Evolutionary conservation across 306 rosid species (phyloP), one percentile per base, ranked within the genome.

Genomic region (Gastrolobium villosum): DNA sequence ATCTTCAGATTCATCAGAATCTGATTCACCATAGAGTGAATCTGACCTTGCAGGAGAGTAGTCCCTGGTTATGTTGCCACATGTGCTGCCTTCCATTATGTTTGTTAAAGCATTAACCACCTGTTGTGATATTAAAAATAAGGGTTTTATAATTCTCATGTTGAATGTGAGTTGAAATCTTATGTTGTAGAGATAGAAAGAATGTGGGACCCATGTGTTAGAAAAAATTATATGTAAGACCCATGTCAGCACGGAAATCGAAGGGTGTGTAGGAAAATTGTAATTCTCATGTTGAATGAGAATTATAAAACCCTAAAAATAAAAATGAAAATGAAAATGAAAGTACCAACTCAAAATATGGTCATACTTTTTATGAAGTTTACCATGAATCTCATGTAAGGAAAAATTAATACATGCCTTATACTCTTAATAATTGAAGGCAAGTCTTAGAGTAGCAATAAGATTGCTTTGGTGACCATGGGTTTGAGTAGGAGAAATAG

Each of bases 31-130:
- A 52, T 65, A n/a, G 5, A 50, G 79, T 71, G 90, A 85, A 34
- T 74, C 85, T 49, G 96, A 86, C 49, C 84, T 82, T 57, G 84
- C 68, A 9, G 90, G 89, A 2, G 90, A 89, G 63, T 66, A 61
- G 43, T 82, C 89, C 15, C 66, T 78, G 2, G 28, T 60, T 34
- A 39, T 69, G 43, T 39, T 74, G 49, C 20, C 72, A 63, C 93
- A 83, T 41, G 72, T 40, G 49, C 77, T 55, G 5, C 89, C 88
- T 46, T 86, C 88, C 6, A 79, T 72, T 28, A 90, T 82, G 44
- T 36, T 48, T 13, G 56, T 70, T 32, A 94, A 78, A 72, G 81
- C 89, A 55, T 83, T 50, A 7, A 90, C 91, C 59, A 92, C 85
- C 98, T 94, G 82, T 64, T 56, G 46, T 63, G 26, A 72, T 72